Evolutionary conservation across 768 basidiomycete genomes (phyloP).

Genomic region (Leucosporidium creatinivorum): DNA sequence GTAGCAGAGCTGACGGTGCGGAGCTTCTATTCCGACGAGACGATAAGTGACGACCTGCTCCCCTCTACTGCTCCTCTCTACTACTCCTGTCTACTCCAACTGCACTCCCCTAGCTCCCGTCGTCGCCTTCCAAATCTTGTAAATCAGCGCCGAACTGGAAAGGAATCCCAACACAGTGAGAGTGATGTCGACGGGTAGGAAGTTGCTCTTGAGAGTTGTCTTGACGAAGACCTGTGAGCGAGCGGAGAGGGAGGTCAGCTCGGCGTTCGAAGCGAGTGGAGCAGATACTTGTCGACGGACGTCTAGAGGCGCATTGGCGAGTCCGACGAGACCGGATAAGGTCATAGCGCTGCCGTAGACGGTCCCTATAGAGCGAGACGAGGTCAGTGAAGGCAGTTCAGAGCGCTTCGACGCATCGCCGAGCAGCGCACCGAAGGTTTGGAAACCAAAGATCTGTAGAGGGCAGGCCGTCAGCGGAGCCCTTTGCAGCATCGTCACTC

Average conservation of each 20-base stretch:
- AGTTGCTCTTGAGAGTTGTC: slow-evolving; percentile 39
- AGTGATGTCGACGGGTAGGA: slow-evolving; percentile 36
- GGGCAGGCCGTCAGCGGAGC: too few species aligned
- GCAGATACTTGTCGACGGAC: not conserved
- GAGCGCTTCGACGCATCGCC: not conserved
- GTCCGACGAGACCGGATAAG: slow-evolving; percentile 41
- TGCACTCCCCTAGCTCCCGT: not conserved
- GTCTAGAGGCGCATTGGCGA: slow-evolving; percentile 42
- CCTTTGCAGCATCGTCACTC: too few species aligned
- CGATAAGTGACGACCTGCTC: too few species aligned
- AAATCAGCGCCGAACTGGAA: not conserved
- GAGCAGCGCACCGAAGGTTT: slow-evolving; percentile 37
- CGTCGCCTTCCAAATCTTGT: not conserved
- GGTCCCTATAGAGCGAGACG: slow-evolving; percentile 24
- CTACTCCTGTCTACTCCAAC: not conserved
- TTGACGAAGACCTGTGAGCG: slow-evolving; percentile 35
- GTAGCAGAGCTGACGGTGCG: too few species aligned
- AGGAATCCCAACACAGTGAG: not conserved
- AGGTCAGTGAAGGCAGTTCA: not conserved
- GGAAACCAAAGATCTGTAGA: slow-evolving; percentile 36
- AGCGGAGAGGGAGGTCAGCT: too few species aligned
- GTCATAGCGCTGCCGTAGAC: slow-evolving; percentile 44
- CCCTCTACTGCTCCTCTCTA: too few species aligned
- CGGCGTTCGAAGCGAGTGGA: too few species aligned
- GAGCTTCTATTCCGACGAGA: too few species aligned